Evolutionary conservation across 75 land plant species (phyloP), one percentile per base, ranked within the genome.

Genomic region (Picea glauca): DNA sequence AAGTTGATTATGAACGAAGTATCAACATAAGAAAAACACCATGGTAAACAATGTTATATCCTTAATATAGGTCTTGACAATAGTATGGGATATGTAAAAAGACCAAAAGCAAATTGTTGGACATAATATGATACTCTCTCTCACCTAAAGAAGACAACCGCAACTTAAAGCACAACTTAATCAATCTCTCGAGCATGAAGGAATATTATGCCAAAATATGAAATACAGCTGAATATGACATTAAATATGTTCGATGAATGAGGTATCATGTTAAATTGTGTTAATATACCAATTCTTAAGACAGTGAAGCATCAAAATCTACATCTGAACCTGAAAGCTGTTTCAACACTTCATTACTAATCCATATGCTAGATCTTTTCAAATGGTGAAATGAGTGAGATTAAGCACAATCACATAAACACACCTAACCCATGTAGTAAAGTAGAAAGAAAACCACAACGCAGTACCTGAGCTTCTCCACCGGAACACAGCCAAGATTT

Each of bases 391-490:
- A 38, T n/a, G 12, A 9, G 30, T 64, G 13, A n/a, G 32, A n/a
- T 32, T 20, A 43, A 70, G 54, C 38, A 20, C 23, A 66, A 66
- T 33, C 40, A 66, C 15, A 33, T 66, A 66, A 33, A 65, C 32
- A 70, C 56, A 26, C 23, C 13, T 30, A 30, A 15, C 73, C 40
- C 18, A 72, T n/a, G 21, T 20, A 78, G 2, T 62, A 72, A 40
- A 46, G 30, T 33, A 26, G 74, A 12, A 2, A 18, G 30, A 67
- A 77, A 46, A 43, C 32, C 57, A 58, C 38, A 32, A 54, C 62
- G 35, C 23, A 35, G 38, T 43, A 93, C 96, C 97, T 86, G 67
- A 96, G 85, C 73, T 96, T 96, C 81, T 96, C 98, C 83, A 90
- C 72, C 23, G 98, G 97, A 21, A 76, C 76, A 78, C 86, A 84